Evolutionary conservation across 2,329 filamentous ascomycete genomes (phyloP), one percentile per base, ranked within the genome.

Genomic region (Penicillium sp.): DNA sequence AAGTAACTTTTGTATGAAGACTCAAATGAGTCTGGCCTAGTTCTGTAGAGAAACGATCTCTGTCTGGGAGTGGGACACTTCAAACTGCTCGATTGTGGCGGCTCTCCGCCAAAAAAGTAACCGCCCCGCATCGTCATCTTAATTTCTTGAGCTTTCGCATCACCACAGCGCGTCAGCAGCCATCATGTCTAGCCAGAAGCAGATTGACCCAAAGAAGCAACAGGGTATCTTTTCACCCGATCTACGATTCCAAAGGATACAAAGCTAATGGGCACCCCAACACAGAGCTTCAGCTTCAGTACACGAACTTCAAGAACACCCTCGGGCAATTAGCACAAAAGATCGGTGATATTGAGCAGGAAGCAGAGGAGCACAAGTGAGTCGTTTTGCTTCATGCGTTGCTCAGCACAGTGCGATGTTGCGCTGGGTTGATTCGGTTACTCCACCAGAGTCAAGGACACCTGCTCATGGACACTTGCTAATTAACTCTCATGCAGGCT

Each of bases 291-390:
- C 78, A 80, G 63, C 63, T 70, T 48, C 78, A 80, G 60, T 81
- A 80, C 64, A 72, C 75, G 39, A 80, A 75, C 61, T 81, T 83
- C 80, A 88, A 87, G 68, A 86, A 83, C 67, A 85, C 81, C 32
- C 83, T 99, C 54, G 93, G 97, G 76, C 90, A 94, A 70, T 86
- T 99, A 67, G 94, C 94, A 29, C 88, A 92, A 69, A 97, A 96
- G 75, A 97, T 99, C 65, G 94, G 94, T 39, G 92, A 97, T 70
- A 92, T 99, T 53, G 94, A 99, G 78, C 91, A 96, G 73, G 94
- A 97, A 73, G 88, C 90, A 18, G 94, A 99, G 75, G 94, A 99
- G 74, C 94, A 99, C 81, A 97, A 96, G 94, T 97, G 78, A 72
- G 88, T 75, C 13, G 18, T 55, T 14, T 2, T 34, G 0, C 6